Base-by-base conservation (phyloP, 148 eudicot species). In the Cornus florida region DNA sequence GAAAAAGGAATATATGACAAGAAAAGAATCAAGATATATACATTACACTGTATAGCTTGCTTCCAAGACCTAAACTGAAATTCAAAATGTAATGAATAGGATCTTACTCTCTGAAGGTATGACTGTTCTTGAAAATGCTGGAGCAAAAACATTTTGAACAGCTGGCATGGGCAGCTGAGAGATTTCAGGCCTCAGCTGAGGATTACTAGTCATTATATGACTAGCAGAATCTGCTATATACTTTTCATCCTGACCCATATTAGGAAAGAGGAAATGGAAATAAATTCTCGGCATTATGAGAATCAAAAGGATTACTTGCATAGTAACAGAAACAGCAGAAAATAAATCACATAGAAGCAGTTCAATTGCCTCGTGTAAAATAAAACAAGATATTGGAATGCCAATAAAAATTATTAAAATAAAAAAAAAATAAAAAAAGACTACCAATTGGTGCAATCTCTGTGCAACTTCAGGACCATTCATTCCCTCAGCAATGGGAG, bases 381-480 rank as follows among this genome's bases (percentile, higher is more conserved):
- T 43, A 69, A 12, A 43, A 67, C 19, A 67, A 75, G 28, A 62
- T 62, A 38, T 13, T 6, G 19, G 65, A 9, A 19, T 53, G 20
- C 24, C 43, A 12, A 12, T 57, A 35, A 12, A 14, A 35, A 35
- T 60, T 59, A 13, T 28, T 11, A 20, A 64, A 60, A 24, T 60
- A 70, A 41, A 70, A 23, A 57, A 19, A 59, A 6, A 72, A 50
- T 0, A 43, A 43, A 9, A 50, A 38, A 14, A 31, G 65, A 81
- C 74, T 81, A 89, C 95, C 85, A 50, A 32, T 46, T 74, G 75
- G 41, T 78, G 80, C 77, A 91, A 79, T 82, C 88, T 90, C 64
- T 86, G 91, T 69, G 87, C 94, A 88, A 87, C 91, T 85, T 92
- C 99, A 77, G 92, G 86, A 79, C 94, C 97, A 84, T 85, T 80